Evolutionary conservation across 306 rosid species (phyloP), one percentile per base, ranked within the genome.

Genomic region (Cicer cuneatum): DNA sequence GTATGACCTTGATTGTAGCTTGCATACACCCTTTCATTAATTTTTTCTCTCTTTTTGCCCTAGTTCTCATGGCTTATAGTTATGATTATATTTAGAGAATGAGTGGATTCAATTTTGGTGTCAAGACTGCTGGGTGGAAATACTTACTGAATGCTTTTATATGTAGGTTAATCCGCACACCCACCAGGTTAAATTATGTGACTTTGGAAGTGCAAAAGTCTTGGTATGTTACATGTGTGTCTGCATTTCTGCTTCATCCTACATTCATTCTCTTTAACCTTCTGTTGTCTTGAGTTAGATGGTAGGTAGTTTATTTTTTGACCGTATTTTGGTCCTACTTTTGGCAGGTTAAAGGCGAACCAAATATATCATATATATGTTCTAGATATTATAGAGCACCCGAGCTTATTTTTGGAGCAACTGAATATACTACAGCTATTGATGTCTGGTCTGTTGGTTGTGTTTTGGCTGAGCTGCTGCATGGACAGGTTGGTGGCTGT

Each of bases 341-440:
- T 60, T 77, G 62, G 66, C 86, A 93, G 98, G 97, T 93, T 37
- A 91, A 91, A 87, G 97, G 97, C 41, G 98, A 93, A 84, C 98
- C 98, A 78, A 93, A 93, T 73, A 93, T 93, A 80, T 93, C 98
- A 1, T 93, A 93, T 66, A 93, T 93, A 72, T 93, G 98, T 78
- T 93, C 98, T 62, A 89, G 98, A 83, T 93, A 93, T 58, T 93
- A 93, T 24, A 86, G 98, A 83, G 98, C 98, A 67, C 98, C 98
- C 4, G 98, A 93, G 85, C 97, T 93, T 61, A 93, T 93, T 78
- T 93, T 93, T 88, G 98, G 98, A 83, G 98, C 98, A 74, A 93
- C 98, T 48, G 98, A 93, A 78, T 93, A 93, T 81, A 91, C 93
- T 57, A 68, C 93, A 13, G 98, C 98, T 57, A 93, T 93, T 85